Conservation (phyloP, 1,284 basidiomycete genomes). For the Cutaneotrichosporon dermatis region DNA sequence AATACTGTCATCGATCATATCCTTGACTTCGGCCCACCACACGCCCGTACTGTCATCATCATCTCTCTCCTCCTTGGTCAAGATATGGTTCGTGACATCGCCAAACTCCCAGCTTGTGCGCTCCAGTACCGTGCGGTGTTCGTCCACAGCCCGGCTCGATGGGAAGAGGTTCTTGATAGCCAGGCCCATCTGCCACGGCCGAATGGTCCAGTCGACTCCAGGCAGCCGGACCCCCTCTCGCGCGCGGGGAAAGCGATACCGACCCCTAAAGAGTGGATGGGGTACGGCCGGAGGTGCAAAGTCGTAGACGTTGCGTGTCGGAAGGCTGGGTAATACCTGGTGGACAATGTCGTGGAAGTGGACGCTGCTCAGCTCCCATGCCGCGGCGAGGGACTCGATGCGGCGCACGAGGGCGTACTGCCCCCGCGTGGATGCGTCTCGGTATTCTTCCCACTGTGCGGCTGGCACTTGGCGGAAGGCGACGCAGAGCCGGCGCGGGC, state of each 20-base stretch:
- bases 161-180: slow-evolving; percentile 34
- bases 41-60: slow-evolving; percentile 32
- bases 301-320: slow-evolving; percentile 28
- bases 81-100: slow-evolving; percentile 21
- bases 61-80: slow-evolving; percentile 22
- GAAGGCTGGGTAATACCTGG: slow-evolving; percentile 30
- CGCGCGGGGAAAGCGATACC: slow-evolving; percentile 15
- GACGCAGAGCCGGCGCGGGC: slow-evolving; percentile 22
- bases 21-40: slow-evolving; percentile 21
- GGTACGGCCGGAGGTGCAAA: slow-evolving; percentile 30
- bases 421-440: slow-evolving; percentile 19
- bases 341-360: slow-evolving; percentile 30
- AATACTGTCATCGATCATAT: slow-evolving; percentile 19
- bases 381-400: slow-evolving; percentile 16
- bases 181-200: slow-evolving; percentile 34
- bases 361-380: slow-evolving; percentile 12
- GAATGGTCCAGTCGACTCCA: slow-evolving; percentile 31
- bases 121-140: slow-evolving; percentile 10
- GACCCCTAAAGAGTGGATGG: slow-evolving; percentile 1
- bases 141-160: slow-evolving; percentile 10
- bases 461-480: slow-evolving; percentile 24
- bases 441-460: slow-evolving; percentile 27
- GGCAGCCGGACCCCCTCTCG: slow-evolving; percentile 20
- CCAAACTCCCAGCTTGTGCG: slow-evolving; percentile 18
- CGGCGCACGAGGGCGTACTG: slow-evolving; percentile 25